Percentiles rank a stretch among this genome's conserved stretches.
phyloP scores from a whole-genome alignment of 179 eudicot genomes.

The Silene noctiflora region DNA sequence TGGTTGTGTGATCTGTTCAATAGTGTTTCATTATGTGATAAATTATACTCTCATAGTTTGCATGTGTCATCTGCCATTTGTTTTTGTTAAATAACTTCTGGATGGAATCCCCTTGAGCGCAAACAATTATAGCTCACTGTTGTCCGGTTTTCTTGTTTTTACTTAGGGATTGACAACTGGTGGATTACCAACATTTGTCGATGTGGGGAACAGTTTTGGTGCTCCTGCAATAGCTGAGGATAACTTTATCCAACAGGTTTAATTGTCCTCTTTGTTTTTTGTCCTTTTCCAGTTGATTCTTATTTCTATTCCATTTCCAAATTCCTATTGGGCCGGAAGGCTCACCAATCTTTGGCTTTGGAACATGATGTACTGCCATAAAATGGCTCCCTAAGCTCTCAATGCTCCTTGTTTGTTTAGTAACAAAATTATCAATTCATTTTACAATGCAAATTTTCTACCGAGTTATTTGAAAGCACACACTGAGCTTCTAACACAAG shows the following conservation, averaged over 20 bases:
- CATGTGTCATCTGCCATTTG: not conserved
- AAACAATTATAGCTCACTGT: not conserved
- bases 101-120: conserved; percentile 2
- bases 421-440: not conserved
- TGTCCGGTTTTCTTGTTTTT: conserved; percentile 15
- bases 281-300: not conserved
- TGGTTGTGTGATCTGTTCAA: not conserved
- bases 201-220: conserved; percentile 97
- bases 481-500: not conserved
- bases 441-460: not conserved
- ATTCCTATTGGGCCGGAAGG: not conserved
- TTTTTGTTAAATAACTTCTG: not conserved
- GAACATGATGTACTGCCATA: not conserved
- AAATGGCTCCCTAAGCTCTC: not conserved
- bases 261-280: conserved; percentile 6
- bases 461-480: not conserved
- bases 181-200: conserved; percentile 94
- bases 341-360: not conserved
- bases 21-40: not conserved
- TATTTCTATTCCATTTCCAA: not conserved
- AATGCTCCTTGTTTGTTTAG: not conserved
- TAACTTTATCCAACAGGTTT: conserved; percentile 82
- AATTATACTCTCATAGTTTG: not conserved
- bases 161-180: conserved; percentile 95
- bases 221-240: conserved; percentile 96